A percentile compares a stretch with the other conserved stretches of the same genome.
Conservation (phyloP, 352 stramenopile genomes). For the Pythium aquatile region DNA sequence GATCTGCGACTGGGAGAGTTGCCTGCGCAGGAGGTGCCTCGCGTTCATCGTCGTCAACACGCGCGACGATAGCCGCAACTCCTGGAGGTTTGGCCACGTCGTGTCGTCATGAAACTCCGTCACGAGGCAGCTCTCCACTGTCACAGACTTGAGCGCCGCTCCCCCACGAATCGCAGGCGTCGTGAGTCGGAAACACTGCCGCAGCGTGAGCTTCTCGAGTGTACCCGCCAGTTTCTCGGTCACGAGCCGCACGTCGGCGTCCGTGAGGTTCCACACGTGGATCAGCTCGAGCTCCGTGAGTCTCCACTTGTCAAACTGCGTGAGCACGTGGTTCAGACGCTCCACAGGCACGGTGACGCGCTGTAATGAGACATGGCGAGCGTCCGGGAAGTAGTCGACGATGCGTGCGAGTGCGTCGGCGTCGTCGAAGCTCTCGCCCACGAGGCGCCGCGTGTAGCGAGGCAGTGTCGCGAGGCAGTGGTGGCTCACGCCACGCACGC, state of each 20-base stretch:
- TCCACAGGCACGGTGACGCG: constrained; percentile 32
- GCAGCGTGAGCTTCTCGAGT: constrained; percentile 47
- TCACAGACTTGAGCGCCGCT: constrained; percentile 33
- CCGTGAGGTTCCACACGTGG: constrained; percentile 46
- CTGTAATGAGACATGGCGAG: constrained; percentile 39
- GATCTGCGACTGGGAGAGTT: constrained; percentile 33
- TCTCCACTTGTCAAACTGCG: constrained; percentile 23
- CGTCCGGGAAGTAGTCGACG: constrained; percentile 38
- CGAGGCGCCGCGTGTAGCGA: constrained; percentile 46
- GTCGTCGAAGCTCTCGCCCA: constrained; percentile 29
- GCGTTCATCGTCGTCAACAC: constrained; percentile 42
- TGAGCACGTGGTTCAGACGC: constrained; percentile 35
- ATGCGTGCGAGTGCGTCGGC: constrained; percentile 28
- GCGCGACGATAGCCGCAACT: constrained; percentile 48
- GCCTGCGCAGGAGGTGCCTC: constrained; percentile 43
- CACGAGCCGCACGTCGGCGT: constrained; percentile 41
- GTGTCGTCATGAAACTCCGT: constrained; percentile 41
- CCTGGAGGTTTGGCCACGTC: constrained; percentile 42
- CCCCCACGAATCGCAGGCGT: constrained; percentile 37
- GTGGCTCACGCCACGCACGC: constrained; percentile 32
- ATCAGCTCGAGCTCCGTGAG: constrained; percentile 46
- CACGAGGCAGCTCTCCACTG: constrained; percentile 47
- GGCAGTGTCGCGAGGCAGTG: constrained; percentile 31
- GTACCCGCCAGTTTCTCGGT: constrained; percentile 30
- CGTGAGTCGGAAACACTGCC: constrained; percentile 61